A percentile compares a stretch with the other conserved stretches of the same genome.
Conservation (phyloP, 2,329 filamentous ascomycete species). For the Diaporthe ampelina region DNA sequence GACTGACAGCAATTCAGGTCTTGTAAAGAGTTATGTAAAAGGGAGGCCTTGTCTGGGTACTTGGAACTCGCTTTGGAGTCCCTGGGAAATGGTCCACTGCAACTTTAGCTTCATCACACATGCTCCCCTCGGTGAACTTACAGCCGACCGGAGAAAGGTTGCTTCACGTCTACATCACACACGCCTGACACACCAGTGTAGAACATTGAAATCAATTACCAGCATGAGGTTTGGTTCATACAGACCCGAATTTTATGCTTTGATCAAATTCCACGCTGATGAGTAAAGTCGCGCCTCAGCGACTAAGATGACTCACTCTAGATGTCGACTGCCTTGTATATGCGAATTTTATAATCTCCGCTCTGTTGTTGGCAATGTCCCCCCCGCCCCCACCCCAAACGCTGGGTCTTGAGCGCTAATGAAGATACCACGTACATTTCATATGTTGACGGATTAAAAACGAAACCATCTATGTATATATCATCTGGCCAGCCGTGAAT, state of each 20-base stretch:
- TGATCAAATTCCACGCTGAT: background rate
- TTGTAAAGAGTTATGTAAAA: background rate
- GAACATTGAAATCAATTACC: too few species aligned
- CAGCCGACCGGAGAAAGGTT: background rate
- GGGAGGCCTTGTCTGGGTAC: background rate
- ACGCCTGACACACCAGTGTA: too few species aligned
- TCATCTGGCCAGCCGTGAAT: too few species aligned
- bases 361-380: too few species aligned
- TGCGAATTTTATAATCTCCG: too few species aligned
- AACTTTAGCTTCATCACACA: background rate
- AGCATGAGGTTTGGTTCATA: background rate
- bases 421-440: too few species aligned
- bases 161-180: background rate
- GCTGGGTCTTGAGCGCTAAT: too few species aligned
- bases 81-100: background rate
- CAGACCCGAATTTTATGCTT: background rate
- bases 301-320: background rate
- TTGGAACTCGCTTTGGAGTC: background rate
- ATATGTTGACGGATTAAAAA: too few species aligned
- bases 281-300: background rate
- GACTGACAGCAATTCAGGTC: background rate
- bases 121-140: background rate
- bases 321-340: too few species aligned
- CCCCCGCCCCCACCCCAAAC: too few species aligned
- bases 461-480: too few species aligned